Percentiles rank a stretch among this genome's conserved stretches.
Conservation (phyloP, 352 stramenopile species). For the Elongisporangium undulatum region DNA sequence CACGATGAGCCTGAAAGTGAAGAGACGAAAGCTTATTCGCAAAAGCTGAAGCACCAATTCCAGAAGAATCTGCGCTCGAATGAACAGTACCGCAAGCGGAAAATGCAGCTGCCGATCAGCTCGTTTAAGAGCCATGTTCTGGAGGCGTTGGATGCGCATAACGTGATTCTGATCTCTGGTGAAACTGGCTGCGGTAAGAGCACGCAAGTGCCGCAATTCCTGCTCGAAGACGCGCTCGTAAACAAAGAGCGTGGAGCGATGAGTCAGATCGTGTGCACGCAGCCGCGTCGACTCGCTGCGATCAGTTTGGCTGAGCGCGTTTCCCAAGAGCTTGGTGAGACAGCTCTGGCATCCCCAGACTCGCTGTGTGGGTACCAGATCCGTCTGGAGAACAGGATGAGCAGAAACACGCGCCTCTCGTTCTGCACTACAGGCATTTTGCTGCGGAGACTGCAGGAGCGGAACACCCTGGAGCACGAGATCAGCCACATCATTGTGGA, state of each 20-base stretch:
- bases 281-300: conserved; percentile 94
- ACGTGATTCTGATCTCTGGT: conserved; percentile 94
- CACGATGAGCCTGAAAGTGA: conserved; percentile 1
- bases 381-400: conserved; percentile 88
- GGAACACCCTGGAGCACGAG: conserved; percentile 63
- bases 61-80: conserved; percentile 35
- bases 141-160: conserved; percentile 53
- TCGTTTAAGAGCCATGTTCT: conserved; percentile 81
- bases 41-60: conserved; percentile 31
- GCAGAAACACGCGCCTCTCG: conserved; percentile 80
- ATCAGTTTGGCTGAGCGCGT: conserved; percentile 94
- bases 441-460: conserved; percentile 88
- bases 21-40: conserved; percentile 11
- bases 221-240: conserved; percentile 90
- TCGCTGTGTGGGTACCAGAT: conserved; percentile 91
- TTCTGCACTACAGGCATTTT: conserved; percentile 97
- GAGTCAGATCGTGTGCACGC: conserved; percentile 95
- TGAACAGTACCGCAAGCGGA: conserved; percentile 33
- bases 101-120: conserved; percentile 74
- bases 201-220: conserved; percentile 96
- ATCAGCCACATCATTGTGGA: conserved; percentile 98
- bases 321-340: conserved; percentile 90
- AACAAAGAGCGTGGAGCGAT: conserved; percentile 44
- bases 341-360: conserved; percentile 38
- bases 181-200: conserved; percentile 95